Percentiles rank a stretch among this genome's conserved stretches.
Conservation (phyloP, 768 basidiomycete species). For the Pisolithus sp. region DNA sequence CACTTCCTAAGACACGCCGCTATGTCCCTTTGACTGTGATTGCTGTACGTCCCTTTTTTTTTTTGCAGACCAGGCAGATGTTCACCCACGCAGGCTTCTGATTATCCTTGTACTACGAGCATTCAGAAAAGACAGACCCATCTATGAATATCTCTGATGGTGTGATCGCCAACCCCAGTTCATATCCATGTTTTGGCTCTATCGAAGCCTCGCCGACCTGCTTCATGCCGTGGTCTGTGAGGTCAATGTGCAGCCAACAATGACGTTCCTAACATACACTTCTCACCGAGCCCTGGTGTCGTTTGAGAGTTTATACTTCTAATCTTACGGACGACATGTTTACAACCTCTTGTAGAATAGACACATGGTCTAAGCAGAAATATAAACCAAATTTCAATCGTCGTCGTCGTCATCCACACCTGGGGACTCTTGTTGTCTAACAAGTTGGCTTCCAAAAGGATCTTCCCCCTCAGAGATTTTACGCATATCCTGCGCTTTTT, state of each 20-base stretch:
- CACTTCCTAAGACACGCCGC: constrained; percentile 56
- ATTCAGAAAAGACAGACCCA: not conserved
- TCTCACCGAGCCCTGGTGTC: constrained; percentile 19
- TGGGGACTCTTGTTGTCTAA: constrained; percentile 24
- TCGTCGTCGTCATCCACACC: constrained; percentile 57
- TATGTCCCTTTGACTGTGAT: constrained; percentile 86
- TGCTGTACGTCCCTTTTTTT: constrained; percentile 59
- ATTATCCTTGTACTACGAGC: not conserved
- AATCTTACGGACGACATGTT: constrained; percentile 17
- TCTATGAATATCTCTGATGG: not conserved
- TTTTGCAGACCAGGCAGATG: not conserved
- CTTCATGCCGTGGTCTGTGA: constrained; percentile 37
- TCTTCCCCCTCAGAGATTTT: constrained; percentile 47
- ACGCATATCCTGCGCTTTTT: constrained; percentile 48
- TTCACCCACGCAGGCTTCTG: constrained; percentile 21
- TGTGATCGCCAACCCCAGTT: not conserved
- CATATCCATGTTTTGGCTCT: constrained; percentile 33
- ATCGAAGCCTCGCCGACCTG: constrained; percentile 47
- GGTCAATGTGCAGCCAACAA: constrained; percentile 65
- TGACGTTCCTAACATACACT: constrained; percentile 14
- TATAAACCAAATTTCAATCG: constrained; percentile 33
- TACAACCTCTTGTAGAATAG: not conserved
- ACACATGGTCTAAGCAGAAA: not conserved
- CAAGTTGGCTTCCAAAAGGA: constrained; percentile 62
- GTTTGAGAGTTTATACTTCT: constrained; percentile 13